Base-by-base conservation (phyloP, 331 rosid species). In the Phaseolus coccineus region DNA sequence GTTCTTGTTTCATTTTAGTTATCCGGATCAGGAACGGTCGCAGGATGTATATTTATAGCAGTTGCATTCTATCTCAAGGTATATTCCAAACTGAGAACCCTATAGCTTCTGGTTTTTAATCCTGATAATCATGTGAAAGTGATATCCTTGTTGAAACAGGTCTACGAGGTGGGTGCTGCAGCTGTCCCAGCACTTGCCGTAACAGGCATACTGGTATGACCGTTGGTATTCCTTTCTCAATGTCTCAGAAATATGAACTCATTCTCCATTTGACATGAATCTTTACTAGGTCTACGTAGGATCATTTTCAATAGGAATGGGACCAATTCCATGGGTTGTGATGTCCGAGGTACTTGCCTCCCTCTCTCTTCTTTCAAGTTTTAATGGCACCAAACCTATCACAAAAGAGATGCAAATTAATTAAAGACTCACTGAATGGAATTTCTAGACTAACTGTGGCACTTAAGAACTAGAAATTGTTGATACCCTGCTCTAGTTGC, bases 241-340 rank as follows among this genome's bases (percentile, higher is more conserved):
- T 47, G 10, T 4, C 64, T 75, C 69, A 16, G 28, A 28, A 74
- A 69, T 70, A 16, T 68, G 12, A 42, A 51, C 30, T 33, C 64
- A 76, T 74, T 9, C 35, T 28, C 25, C 50, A 48, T 83, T 16
- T 58, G 48, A 66, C 46, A 67, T 33, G 77, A 16, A 22, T 47
- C 15, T 35, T 14, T 67, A 44, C 77, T 74, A 95, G 98, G 73
- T 93, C 70, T 91, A 89, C 68, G 87, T 93, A 73, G 96, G 85
- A 83, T 81, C 93, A 24, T 93, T 92, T 84, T 92, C 97, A 47
- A 39, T 81, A 10, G 97, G 97, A 83, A 95, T 92, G 99, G 99
- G 97, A 84, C 92, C 97, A 57, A 88, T 95, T 87, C 99, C 99
- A 55, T 91, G 98, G 99, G 90, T 95, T 74, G 84, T 95, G 35